phyloP scores from a whole-genome alignment of 305 asterid genomes.

The Plantago lanceolata region DNA sequence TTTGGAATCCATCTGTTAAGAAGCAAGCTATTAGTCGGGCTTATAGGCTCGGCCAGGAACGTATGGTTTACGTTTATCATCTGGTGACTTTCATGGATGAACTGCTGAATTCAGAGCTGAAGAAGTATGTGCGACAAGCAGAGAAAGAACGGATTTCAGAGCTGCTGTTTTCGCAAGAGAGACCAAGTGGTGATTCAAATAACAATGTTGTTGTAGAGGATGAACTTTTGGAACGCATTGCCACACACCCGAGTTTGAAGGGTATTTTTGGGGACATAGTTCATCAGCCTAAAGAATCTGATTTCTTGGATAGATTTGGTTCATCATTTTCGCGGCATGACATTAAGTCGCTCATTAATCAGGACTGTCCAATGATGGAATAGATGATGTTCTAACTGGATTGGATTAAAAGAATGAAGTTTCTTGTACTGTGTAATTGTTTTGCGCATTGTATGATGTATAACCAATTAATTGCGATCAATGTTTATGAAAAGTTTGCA shows the following conservation, averaged over 20 bases:
- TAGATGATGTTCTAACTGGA: too few relatives aligned
- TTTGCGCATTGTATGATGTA: too few relatives aligned
- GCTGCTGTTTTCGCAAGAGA: conserved; percentile 36
- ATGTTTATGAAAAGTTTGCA: too few relatives aligned
- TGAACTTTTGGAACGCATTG: conserved; percentile 42
- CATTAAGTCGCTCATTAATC: too few relatives aligned
- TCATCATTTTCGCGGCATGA: too few relatives aligned
- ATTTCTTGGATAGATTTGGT: conserved; percentile 26
- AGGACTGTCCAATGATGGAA: too few relatives aligned
- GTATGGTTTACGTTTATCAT: conserved; percentile 51
- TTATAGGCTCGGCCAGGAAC: conserved; percentile 63
- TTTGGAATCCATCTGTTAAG: conserved; percentile 66
- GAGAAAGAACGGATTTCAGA: conserved; percentile 49
- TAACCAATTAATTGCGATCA: too few relatives aligned
- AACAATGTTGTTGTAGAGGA: conserved; percentile 24
- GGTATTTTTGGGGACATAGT: conserved; percentile 38
- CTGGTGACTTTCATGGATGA: conserved; percentile 44
- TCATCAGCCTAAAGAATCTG: conserved; percentile 35
- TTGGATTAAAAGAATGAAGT: too few relatives aligned
- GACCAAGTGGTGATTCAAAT: neutral
- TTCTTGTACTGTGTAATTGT: too few relatives aligned
- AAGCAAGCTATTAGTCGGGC: conserved; percentile 71
- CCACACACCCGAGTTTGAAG: conserved; percentile 16
- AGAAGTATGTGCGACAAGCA: conserved; percentile 42
- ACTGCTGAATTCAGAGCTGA: neutral